Evolutionary conservation across 805 yeast genomes (phyloP).

Genomic region (Ogataea sp.): DNA sequence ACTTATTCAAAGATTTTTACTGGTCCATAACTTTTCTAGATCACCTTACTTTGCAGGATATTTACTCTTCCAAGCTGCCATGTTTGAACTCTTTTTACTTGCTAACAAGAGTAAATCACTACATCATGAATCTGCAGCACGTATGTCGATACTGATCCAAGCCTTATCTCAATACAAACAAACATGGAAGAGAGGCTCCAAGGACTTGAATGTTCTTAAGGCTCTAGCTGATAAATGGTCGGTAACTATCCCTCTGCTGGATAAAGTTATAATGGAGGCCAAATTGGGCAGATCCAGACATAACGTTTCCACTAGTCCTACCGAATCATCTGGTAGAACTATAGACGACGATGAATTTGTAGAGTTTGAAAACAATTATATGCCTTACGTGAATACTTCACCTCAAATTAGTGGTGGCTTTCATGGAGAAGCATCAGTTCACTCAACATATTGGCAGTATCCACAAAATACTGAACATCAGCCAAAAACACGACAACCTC

Average conservation of each 20-base stretch:
- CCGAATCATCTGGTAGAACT: background rate
- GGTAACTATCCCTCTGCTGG: conserved; percentile 2
- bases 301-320: background rate
- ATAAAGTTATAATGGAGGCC: background rate
- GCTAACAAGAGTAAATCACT: conserved; percentile 17
- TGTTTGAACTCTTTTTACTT: conserved; percentile 24
- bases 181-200: conserved; percentile 23
- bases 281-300: background rate
- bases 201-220: conserved; percentile 19
- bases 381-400: background rate
- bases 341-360: background rate
- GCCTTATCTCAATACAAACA: conserved; percentile 18
- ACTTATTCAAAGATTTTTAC: conserved; percentile 11
- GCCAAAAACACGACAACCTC: background rate
- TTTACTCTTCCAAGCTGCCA: conserved; percentile 22
- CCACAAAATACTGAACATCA: background rate
- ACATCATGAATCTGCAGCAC: conserved; percentile 9
- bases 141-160: conserved; percentile 14
- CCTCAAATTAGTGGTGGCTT: background rate
- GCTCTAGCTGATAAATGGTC: conserved; percentile 21
- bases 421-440: too few relatives aligned
- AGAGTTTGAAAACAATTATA: conserved; percentile 1
- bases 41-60: conserved; percentile 26
- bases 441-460: background rate
- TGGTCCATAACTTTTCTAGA: conserved; percentile 9